Base-by-base conservation (phyloP, 352 stramenopile genomes). In the Phytophthora tentaculata region DNA sequence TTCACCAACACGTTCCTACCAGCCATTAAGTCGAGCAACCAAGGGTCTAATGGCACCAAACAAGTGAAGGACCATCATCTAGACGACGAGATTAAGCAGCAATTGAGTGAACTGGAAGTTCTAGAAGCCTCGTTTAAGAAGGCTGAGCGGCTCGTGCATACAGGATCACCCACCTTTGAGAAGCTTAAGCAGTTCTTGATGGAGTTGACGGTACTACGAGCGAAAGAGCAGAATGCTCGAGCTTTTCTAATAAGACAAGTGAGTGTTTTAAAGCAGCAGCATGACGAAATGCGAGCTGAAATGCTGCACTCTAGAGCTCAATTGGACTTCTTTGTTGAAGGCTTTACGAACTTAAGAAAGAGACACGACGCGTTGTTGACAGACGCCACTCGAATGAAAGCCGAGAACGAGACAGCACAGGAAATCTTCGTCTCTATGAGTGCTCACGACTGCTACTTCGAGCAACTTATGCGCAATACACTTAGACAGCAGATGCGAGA, bases 241-340 rank as follows among this genome's bases (percentile, higher is more conserved):
- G 64, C 52, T 0, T 88, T 88, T 41, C 74, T 92, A 22, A 67
- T 91, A 28, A 65, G 80, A 55, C 84, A 89, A 44, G 80, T 73
- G 22, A 62, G 74, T 24, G 23, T 86, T 8, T 58, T 94, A n/a
- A 68, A 48, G 12, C 50, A 76, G 8, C 73, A 91, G 48, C 76
- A 91, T 58, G 68, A 70, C 2, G 68, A 87, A 20, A 90, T 94
- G 79, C 77, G 78, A 57, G 64, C 71, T 1, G 82, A 90, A 56
- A 81, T 83, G 57, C 69, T 90, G 17, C 84, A 91, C 49, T 92
- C 83, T 0, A 74, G 81, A 19, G 68, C 52, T 3, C 86, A 94
- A 57, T 79, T 94, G 44, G 83, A 85, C 26, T 92, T 94, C 72
- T 94, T 94, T 45, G 79, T 94, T 29, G 76, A 90, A 2, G 86